phyloP scores from a whole-genome alignment of 2,329 filamentous ascomycete species.

The Colletotrichum sp. region DNA sequence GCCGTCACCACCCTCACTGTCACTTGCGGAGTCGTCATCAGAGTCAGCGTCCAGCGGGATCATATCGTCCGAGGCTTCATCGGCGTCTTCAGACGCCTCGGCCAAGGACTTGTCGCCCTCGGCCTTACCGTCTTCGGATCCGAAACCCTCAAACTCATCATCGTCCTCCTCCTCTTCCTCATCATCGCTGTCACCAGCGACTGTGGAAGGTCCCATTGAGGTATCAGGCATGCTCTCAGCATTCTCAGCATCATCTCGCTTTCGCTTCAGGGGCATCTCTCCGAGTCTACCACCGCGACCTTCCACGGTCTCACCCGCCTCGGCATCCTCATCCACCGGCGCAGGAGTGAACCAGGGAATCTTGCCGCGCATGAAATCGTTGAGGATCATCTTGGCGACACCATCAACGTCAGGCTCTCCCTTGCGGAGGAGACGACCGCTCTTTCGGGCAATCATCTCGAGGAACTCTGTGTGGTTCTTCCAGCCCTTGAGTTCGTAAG shows the following conservation, averaged over 20 bases:
- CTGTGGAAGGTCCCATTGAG: slow-evolving; percentile 31
- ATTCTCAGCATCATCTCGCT: slow-evolving; percentile 59
- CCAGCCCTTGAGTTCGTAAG: slow-evolving; percentile 87
- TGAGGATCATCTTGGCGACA: slow-evolving; percentile 95
- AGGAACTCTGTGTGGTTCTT: slow-evolving; percentile 81
- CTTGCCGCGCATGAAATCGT: slow-evolving; percentile 94
- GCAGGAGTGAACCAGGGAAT: slow-evolving; percentile 95
- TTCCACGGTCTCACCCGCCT: slow-evolving; percentile 58
- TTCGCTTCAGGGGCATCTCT: slow-evolving; percentile 86
- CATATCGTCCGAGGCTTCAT: slow-evolving; percentile 16
- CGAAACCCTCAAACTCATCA: slow-evolving; percentile 55
- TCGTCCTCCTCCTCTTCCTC: slow-evolving; percentile 36
- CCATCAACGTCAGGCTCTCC: slow-evolving; percentile 96
- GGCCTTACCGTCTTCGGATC: slow-evolving; percentile 43
- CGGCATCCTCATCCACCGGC: slow-evolving; percentile 61
- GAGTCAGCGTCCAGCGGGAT: slow-evolving; percentile 15
- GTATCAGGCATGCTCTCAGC: slow-evolving; percentile 44
- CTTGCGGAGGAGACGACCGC: slow-evolving; percentile 83
- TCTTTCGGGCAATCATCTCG: slow-evolving; percentile 85
- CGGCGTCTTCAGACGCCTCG: slow-evolving; percentile 8
- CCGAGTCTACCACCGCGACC: slow-evolving; percentile 81
- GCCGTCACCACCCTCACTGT: slow-evolving; percentile 6
- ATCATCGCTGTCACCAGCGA: slow-evolving; percentile 24
- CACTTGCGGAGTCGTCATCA: slow-evolving; percentile 22
- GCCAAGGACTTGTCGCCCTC: slow-evolving; percentile 27